A percentile compares a stretch with the other conserved stretches of the same genome.
phyloP scores from a whole-genome alignment of 768 basidiomycete species.

The Pleurotus djamor region DNA sequence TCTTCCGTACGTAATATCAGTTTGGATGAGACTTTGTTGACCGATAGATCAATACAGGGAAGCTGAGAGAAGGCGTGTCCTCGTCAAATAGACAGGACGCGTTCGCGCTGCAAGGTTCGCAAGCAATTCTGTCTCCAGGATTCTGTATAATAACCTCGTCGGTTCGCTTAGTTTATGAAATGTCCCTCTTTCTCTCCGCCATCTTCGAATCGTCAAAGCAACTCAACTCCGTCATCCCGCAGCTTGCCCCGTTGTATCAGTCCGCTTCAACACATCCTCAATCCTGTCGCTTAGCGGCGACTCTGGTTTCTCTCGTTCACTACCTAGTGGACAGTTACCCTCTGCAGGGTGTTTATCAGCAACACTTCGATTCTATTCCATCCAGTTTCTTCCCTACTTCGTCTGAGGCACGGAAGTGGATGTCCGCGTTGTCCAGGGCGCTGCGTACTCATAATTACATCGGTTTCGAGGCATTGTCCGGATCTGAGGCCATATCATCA shows the following conservation, averaged over 20 bases:
- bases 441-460: conserved; percentile 57
- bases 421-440: conserved; percentile 45
- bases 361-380: conserved; percentile 40
- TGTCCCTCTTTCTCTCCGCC: conserved; percentile 62
- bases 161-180: conserved; percentile 59
- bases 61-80: conserved; percentile 71
- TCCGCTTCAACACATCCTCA: conserved; percentile 16
- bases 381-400: conserved; percentile 31
- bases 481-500: conserved; percentile 16
- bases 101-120: conserved; percentile 69
- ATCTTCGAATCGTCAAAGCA: conserved; percentile 63
- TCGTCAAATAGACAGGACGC: conserved; percentile 56
- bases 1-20: conserved; percentile 54
- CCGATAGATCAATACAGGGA: conserved; percentile 43
- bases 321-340: conserved; percentile 59
- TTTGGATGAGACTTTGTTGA: neutral
- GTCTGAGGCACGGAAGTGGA: conserved; percentile 44
- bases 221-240: conserved; percentile 58
- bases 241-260: conserved; percentile 53
- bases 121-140: neutral
- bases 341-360: conserved; percentile 57
- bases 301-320: conserved; percentile 55
- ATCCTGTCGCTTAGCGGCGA: conserved; percentile 21
- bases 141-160: neutral
- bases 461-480: conserved; percentile 44